Evolutionary conservation across 805 yeast species (phyloP), one percentile per base, ranked within the genome.

Genomic region (Metschnikowia gruessii): DNA sequence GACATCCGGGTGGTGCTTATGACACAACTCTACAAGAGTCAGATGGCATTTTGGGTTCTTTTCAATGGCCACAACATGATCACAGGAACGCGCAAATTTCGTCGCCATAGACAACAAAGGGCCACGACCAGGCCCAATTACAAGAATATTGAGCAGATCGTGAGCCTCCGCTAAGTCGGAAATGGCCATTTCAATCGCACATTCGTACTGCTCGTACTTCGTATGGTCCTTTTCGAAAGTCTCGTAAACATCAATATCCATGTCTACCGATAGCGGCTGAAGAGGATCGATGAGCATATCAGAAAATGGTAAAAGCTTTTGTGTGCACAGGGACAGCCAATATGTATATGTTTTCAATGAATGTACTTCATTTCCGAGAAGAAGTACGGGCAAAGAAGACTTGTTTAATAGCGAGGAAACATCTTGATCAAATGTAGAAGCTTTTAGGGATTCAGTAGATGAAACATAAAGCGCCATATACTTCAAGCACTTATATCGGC

Each of bases 71-170:
- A 50, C 49, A n/a, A 70, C 47, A 1, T 34, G 22, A 36, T 47
- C 48, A 37, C 24, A 37, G 11, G n/a, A 15, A 2, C n/a, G 37
- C 6, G 45, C 46, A 67, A 46, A 34, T 52, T 11, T 48, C 44
- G 33, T 50, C 21, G 48, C 64, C 55, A 31, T 69, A 37, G 82
- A 82, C 2, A 90, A 81, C 24, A 91, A 64, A 0, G 92, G 91
- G 1, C 97, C 97, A 37, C 89, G 69, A 1, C 97, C 97, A 0
- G 97, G 94, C 0, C 97, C 97, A 2, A 85, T 81, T 2, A 91
- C 75, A 3, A 85, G 73, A 8, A 87, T 66, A 2, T 44, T 47
- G 2, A 57, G 15, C 3, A 2, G 8, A 6, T 46, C 40, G 6
- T 46, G 21, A 10, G 10, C n/a, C 11, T 10, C 24, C 12, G 33